Evolutionary conservation across 2,329 filamentous ascomycete genomes (phyloP).

Genomic region (Nemania sp.): DNA sequence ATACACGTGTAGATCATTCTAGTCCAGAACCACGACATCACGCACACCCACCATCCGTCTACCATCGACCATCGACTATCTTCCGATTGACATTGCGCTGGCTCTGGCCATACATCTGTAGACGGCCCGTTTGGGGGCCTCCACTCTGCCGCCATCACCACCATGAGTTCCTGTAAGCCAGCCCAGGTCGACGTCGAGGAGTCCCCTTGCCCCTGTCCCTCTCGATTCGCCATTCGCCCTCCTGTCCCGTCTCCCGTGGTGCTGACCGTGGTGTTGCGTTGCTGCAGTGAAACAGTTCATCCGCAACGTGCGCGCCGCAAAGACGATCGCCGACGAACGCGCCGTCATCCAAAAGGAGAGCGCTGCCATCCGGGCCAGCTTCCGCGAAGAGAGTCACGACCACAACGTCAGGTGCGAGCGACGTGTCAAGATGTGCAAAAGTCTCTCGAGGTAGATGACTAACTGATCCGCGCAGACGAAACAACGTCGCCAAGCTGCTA

Average conservation of each 20-base stretch:
- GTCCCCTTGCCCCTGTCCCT: not conserved
- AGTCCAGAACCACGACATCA: conserved; percentile 5
- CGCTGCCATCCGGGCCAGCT: conserved; percentile 94
- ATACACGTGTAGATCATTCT: no score
- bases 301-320: conserved; percentile 96
- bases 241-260: not conserved
- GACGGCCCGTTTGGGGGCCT: conserved; percentile 40
- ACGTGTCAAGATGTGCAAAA: not conserved
- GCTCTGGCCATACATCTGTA: conserved; percentile 36
- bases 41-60: not conserved
- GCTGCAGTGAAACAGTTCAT: conserved; percentile 96
- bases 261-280: conserved; percentile 14
- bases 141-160: conserved; percentile 25
- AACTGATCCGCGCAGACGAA: conserved; percentile 65
- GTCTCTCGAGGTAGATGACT: conserved; percentile 17
- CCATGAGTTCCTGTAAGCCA: conserved; percentile 43
- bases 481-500: conserved; percentile 97
- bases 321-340: conserved; percentile 98
- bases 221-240: not conserved
- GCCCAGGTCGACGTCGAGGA: conserved; percentile 10
- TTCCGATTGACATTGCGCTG: not conserved
- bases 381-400: conserved; percentile 94
- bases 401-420: conserved; percentile 76
- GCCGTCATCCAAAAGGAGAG: conserved; percentile 99
- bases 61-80: conserved; percentile 1